Base-by-base conservation (phyloP, 2,329 filamentous ascomycete genomes). In the Phialocephala subalpina region DNA sequence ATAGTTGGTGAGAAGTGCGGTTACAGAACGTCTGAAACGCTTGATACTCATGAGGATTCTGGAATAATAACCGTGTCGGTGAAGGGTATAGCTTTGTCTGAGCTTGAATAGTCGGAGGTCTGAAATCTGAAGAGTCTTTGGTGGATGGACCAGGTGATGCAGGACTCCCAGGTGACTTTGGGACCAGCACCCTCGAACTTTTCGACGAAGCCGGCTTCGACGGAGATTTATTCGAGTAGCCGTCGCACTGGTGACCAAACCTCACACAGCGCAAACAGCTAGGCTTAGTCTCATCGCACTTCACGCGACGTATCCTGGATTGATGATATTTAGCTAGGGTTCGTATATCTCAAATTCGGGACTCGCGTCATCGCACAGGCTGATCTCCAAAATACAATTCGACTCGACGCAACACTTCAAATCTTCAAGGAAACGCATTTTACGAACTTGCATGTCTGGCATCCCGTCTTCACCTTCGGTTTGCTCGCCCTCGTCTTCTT, bases 281-380 rank as follows among this genome's bases (percentile, higher is more conserved):
- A 2, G 74, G 75, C 60, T 74, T 75, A 4, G 72, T 72, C 57
- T 77, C 75, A 53, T 77, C 75, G 62, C 75, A 77, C 67, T 77
- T 77, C 11, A 77, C 74, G 61, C 73, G 67, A 47, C 75, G 64
- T 20, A 75, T 74, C 64, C 75, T 76, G 42, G 22, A 38, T 11
- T 49, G 14, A 49, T 59, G 53, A 62, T 40, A 22, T 65, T 60
- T 52, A 62, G 55, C 65, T 62, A 33, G 65, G 58, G 27, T 53
- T 63, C 25, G 47, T 38, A 35, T 22, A 56, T 59, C n/a, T 45
- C 33, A 53, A 61, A 61, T 25, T 40, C 35, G 11, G 33, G 36
- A 20, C n/a, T 64, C 56, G 57, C 22, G 11, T 38, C 40, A 40
- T 29, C 11, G 45, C 29, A n/a, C 14, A 29, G 47, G 40, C 16